Conservation (phyloP, 2,329 filamentous ascomycete genomes). For the Beauveria scarabaeidicola region DNA sequence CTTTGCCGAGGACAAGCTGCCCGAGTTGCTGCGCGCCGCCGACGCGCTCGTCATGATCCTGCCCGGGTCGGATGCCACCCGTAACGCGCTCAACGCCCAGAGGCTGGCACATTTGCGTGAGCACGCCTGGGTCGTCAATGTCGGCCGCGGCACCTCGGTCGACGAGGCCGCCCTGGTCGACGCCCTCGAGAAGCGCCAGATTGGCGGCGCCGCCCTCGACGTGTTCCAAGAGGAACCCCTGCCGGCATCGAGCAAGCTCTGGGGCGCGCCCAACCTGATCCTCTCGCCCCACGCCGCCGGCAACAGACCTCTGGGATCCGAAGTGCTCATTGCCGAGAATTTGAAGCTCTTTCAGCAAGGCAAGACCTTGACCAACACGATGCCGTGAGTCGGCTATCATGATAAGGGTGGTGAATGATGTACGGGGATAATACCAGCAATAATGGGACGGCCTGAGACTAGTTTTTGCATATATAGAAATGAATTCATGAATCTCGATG, state of each 20-base stretch:
- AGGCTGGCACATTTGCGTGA: conserved; percentile 44
- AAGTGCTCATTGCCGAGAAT: conserved; percentile 53
- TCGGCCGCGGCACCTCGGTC: conserved; percentile 39
- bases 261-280: conserved; percentile 42
- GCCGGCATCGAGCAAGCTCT: conserved; percentile 35
- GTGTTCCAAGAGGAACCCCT: conserved; percentile 40
- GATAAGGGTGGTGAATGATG: background rate
- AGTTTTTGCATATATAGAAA: background rate
- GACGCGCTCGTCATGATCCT: conserved; percentile 62
- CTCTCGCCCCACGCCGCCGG: conserved; percentile 52
- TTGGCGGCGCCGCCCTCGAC: conserved; percentile 42
- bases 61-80: conserved; percentile 48
- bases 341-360: conserved; percentile 50
- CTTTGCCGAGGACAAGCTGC: conserved; percentile 43
- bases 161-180: conserved; percentile 41
- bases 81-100: conserved; percentile 46
- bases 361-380: conserved; percentile 49
- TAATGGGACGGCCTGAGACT: background rate
- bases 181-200: conserved; percentile 32
- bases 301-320: conserved; percentile 51
- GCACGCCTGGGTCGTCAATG: conserved; percentile 49
- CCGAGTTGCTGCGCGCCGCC: conserved; percentile 44
- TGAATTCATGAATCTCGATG: background rate
- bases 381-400: conserved; percentile 17
- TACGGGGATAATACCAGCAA: background rate